phyloP scores from a whole-genome alignment of 2,329 filamentous ascomycete genomes.

The Aphanocladium album region DNA sequence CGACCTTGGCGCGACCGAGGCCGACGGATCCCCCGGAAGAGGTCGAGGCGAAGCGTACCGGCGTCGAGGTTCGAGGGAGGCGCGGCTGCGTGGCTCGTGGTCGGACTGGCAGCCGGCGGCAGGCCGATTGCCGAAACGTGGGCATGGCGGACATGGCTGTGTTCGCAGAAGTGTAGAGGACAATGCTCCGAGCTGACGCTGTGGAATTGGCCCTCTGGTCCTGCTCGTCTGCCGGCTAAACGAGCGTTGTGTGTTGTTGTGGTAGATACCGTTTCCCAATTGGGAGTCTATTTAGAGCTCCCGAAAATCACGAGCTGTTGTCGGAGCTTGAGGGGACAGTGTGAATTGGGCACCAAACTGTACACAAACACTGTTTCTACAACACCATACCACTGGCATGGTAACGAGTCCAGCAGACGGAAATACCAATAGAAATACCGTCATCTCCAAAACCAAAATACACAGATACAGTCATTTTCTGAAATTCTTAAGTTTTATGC shows the following conservation, averaged over 20 bases:
- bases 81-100: background rate
- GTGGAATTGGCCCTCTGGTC: background rate
- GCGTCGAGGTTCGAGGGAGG: background rate
- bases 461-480: too few relatives aligned
- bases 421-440: too few relatives aligned
- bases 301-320: constrained; percentile 8
- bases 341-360: background rate
- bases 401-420: too few relatives aligned
- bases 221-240: background rate
- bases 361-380: background rate
- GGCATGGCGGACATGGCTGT: constrained; percentile 3
- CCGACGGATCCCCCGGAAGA: constrained; percentile 23
- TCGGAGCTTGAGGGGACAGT: background rate
- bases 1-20: constrained; percentile 30
- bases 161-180: background rate
- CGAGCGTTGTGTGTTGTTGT: background rate
- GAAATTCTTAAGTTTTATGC: too few relatives aligned
- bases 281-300: background rate
- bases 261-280: background rate
- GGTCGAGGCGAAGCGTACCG: constrained; percentile 19
- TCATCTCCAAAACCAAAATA: too few relatives aligned
- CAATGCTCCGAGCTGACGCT: background rate
- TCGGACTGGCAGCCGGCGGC: constrained; percentile 3
- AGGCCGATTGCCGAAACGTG: constrained; percentile 4
- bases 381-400: background rate